Evolutionary conservation across 768 basidiomycete genomes (phyloP), one percentile per base, ranked within the genome.

Genomic region (Phaeotremella fagi): DNA sequence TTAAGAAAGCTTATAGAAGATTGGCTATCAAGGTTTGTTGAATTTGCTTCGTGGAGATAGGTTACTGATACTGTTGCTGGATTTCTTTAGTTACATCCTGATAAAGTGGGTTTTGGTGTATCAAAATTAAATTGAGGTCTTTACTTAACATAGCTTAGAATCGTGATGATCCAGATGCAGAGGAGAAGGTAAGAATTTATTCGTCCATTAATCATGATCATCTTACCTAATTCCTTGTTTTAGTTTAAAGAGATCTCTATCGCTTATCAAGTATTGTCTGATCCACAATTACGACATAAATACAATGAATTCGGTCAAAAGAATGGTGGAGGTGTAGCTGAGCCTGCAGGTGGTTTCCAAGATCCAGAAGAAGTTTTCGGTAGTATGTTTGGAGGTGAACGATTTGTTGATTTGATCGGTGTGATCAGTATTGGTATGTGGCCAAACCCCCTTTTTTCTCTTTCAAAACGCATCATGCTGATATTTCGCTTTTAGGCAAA

Each of bases 311-410:
- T 71, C 38, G 73, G 73, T 1, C 71, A 74, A 43, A 71, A 71
- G 59, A 70, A 70, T 42, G 72, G 73, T 3, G 71, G 71, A 0
- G 73, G 73, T 16, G 55, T 57, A 2, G 69, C 70, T 2, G 73
- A 74, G 48, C 73, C 73, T 0, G 66, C 64, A 4, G 73, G 73
- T 12, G 73, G 73, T 2, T 74, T 74, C 60, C 61, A 63, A 33
- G 73, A 74, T 61, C 71, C 73, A 16, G 73, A 74, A 56, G 71
- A 72, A 42, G 73, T 74, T 25, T 72, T 74, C 53, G 73, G 73
- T 2, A 74, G 64, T 50, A 71, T 74, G 73, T 74, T 74, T 59
- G 73, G 73, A 1, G 73, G 73, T 3, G 72, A 73, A 50, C 54
- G 63, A 24, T 71, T 67, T 44, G 63, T 66, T 37, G 71, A 72